Conservation (phyloP, 169 alveolate genomes). For the Plasmodium relictum region DNA sequence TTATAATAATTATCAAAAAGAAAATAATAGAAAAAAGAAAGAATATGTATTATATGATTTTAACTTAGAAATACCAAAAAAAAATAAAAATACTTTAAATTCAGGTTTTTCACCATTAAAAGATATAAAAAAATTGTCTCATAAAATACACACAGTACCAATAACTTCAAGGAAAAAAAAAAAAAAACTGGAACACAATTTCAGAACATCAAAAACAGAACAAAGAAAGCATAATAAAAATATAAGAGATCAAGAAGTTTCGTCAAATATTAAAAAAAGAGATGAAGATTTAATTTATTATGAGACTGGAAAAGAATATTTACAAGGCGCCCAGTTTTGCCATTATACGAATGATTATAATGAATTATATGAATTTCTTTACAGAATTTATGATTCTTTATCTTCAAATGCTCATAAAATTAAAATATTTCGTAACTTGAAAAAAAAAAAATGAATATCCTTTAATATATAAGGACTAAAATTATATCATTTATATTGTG, state of each 20-base stretch:
- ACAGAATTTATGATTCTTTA: conserved; percentile 22
- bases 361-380: conserved; percentile 24
- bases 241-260: background rate
- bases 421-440: background rate
- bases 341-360: conserved; percentile 25
- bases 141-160: no score
- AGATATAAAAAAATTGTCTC: no score
- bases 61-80: no score
- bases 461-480: background rate
- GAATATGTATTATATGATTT: no score
- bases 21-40: no score
- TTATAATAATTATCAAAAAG: no score
- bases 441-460: background rate
- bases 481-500: background rate
- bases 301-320: conserved; percentile 30
- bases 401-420: conserved; percentile 13
- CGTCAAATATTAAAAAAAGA: background rate
- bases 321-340: conserved; percentile 1
- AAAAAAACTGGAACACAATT: background rate
- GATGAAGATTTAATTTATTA: conserved; percentile 14
- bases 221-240: background rate
- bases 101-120: no score
- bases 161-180: no score
- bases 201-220: background rate
- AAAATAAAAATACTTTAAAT: no score